A percentile compares a stretch with the other conserved stretches of the same genome.
Conservation (phyloP, 2,329 filamentous ascomycete genomes). For the Penicillium capsulatum region DNA sequence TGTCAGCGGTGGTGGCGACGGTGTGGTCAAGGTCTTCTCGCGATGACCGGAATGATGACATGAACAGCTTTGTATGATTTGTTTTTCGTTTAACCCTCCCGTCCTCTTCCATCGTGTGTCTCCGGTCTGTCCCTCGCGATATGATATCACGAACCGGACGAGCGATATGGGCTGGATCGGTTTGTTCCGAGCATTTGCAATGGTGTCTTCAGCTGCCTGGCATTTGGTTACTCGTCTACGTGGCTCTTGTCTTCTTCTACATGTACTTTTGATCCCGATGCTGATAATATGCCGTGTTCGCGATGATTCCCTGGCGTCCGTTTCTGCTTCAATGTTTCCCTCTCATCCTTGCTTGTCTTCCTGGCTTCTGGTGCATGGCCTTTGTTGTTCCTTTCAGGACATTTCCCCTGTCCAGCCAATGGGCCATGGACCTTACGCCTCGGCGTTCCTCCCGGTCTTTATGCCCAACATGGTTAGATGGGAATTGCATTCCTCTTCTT, state of each 20-base stretch:
- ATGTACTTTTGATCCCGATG: conserved; percentile 20
- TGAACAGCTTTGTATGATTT: conserved; percentile 29
- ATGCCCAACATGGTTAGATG: too few species aligned
- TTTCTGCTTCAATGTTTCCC: conserved; percentile 14
- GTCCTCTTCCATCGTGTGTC: conserved; percentile 21
- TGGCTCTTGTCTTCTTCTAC: conserved; percentile 24
- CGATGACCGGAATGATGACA: conserved; percentile 31
- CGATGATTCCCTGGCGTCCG: conserved; percentile 23
- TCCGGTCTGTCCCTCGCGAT: conserved; percentile 22
- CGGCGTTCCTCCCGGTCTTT: conserved; percentile 5
- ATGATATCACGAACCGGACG: conserved; percentile 35
- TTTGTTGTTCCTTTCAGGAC: not conserved
- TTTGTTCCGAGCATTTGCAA: conserved; percentile 37
- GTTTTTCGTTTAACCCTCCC: conserved; percentile 18
- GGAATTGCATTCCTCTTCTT: too few species aligned
- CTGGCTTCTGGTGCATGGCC: not conserved
- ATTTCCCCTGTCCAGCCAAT: too few species aligned
- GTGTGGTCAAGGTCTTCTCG: conserved; percentile 85
- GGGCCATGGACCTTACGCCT: not conserved
- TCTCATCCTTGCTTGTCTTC: conserved; percentile 5
- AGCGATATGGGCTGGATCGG: conserved; percentile 30
- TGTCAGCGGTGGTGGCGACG: conserved; percentile 89
- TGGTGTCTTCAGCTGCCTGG: conserved; percentile 31
- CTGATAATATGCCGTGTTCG: conserved; percentile 19
- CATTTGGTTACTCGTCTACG: conserved; percentile 32